Evolutionary conservation across 805 yeast species (phyloP).

Genomic region (Candida peoriensis): DNA sequence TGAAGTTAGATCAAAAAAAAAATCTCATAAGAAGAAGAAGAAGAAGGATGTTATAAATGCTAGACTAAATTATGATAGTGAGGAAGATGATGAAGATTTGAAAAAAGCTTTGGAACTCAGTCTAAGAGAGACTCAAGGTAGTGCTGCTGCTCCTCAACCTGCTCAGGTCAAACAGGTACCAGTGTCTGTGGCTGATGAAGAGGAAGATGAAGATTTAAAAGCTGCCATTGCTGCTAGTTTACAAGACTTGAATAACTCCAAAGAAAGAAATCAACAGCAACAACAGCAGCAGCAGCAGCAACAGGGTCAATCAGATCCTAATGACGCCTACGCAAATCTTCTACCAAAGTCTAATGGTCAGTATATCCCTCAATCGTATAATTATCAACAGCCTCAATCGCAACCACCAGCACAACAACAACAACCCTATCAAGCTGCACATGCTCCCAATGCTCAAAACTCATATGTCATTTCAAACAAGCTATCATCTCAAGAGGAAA

Average conservation of each 20-base stretch:
- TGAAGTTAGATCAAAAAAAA: conserved; percentile 43
- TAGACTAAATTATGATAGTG: conserved; percentile 29
- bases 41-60: conserved; percentile 24
- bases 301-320: conserved; percentile 9
- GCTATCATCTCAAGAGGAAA: conserved; percentile 56
- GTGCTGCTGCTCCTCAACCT: conserved; percentile 23
- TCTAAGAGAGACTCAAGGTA: conserved; percentile 45
- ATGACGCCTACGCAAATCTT: conserved; percentile 14
- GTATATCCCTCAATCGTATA: conserved; percentile 5
- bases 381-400: conserved; percentile 1
- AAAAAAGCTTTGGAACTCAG: conserved; percentile 76
- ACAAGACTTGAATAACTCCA: conserved; percentile 51
- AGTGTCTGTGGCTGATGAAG: conserved; percentile 32
- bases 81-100: conserved; percentile 76
- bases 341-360: conserved; percentile 12
- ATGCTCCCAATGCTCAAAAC: conserved; percentile 11
- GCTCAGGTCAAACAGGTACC: conserved; percentile 6
- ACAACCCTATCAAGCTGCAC: conserved; percentile 19
- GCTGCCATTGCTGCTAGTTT: conserved; percentile 94
- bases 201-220: conserved; percentile 82
- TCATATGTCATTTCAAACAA: conserved; percentile 11
- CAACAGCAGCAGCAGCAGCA: conserved; percentile 8
- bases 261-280: conserved; percentile 19
- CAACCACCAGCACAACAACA: not conserved
- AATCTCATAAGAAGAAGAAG: conserved; percentile 22